Conservation (phyloP, 768 basidiomycete genomes). For the Rhodosporidiobolus sp. region DNA sequence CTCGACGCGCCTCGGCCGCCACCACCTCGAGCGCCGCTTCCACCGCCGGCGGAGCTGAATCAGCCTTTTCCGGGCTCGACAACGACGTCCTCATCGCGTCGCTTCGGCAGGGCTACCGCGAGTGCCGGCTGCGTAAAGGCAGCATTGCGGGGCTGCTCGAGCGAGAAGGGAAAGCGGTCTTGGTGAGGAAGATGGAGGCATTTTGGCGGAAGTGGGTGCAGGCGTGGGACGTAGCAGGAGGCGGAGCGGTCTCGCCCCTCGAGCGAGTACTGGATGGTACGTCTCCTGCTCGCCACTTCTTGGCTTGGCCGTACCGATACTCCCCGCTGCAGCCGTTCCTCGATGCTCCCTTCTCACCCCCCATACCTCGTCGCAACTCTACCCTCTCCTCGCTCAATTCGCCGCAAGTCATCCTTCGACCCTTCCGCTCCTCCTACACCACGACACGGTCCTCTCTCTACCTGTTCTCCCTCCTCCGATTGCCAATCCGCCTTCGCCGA, state of each 20-base stretch:
- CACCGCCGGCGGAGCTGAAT: neutral
- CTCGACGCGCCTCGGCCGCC: constrained; percentile 7
- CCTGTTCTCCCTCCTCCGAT: neutral
- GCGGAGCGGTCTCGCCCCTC: neutral
- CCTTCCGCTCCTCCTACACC: constrained; percentile 24
- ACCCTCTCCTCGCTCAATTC: constrained; percentile 29
- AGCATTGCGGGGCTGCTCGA: neutral
- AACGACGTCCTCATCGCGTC: constrained; percentile 19
- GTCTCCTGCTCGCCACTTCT: neutral
- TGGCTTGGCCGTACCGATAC: too few relatives aligned
- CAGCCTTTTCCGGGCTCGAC: neutral
- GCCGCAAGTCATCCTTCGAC: constrained; percentile 19
- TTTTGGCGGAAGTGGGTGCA: constrained; percentile 21
- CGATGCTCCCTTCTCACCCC: constrained; percentile 6
- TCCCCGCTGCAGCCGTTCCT: constrained; percentile 1
- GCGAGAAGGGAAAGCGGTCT: neutral
- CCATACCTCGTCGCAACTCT: constrained; percentile 1
- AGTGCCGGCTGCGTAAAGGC: constrained; percentile 16
- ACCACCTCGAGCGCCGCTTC: neutral
- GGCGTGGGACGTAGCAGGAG: constrained; percentile 4
- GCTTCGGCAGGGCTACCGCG: constrained; percentile 3
- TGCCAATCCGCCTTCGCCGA: neutral
- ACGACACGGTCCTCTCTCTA: neutral
- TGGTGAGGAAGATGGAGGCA: neutral
- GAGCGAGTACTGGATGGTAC: constrained; percentile 16